Conservation (phyloP, 1,284 basidiomycete genomes). For the Chalciporus piperatoides region DNA sequence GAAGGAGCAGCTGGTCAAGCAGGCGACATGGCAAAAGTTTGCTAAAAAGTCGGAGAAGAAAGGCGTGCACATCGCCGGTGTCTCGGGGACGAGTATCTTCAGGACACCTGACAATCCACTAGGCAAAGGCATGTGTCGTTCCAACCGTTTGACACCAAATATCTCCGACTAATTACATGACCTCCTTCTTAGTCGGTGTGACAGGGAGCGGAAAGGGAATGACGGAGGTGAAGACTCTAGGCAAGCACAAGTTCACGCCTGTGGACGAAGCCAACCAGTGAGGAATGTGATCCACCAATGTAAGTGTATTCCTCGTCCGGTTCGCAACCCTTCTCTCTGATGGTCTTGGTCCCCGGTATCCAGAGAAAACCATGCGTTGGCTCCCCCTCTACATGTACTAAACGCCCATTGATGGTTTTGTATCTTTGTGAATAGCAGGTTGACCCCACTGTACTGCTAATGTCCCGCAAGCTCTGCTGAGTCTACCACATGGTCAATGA, state of each 20-base stretch:
- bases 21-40: constrained; percentile 96
- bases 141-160: constrained; percentile 17
- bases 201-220: constrained; percentile 93
- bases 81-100: constrained; percentile 91
- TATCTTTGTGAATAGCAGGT: constrained; percentile 30
- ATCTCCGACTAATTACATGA: constrained; percentile 24
- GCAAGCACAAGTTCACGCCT: constrained; percentile 77
- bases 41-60: constrained; percentile 96
- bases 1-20: constrained; percentile 85
- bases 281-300: constrained; percentile 12
- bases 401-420: constrained; percentile 27
- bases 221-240: constrained; percentile 71
- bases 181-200: constrained; percentile 71
- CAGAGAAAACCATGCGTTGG: constrained; percentile 19
- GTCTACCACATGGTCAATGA: constrained; percentile 12
- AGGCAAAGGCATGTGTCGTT: constrained; percentile 64
- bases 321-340: neutral
- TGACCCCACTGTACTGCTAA: constrained; percentile 13
- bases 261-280: constrained; percentile 39
- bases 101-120: constrained; percentile 93
- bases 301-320: constrained; percentile 7
- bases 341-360: constrained; percentile 5
- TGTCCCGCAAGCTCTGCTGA: constrained; percentile 8
- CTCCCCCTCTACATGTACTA: constrained; percentile 23
- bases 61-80: constrained; percentile 84